Percentiles rank a stretch among this genome's conserved stretches.
Evolutionary conservation across 768 basidiomycete species (phyloP).

Genomic region (Pulveroboletus frians): DNA sequence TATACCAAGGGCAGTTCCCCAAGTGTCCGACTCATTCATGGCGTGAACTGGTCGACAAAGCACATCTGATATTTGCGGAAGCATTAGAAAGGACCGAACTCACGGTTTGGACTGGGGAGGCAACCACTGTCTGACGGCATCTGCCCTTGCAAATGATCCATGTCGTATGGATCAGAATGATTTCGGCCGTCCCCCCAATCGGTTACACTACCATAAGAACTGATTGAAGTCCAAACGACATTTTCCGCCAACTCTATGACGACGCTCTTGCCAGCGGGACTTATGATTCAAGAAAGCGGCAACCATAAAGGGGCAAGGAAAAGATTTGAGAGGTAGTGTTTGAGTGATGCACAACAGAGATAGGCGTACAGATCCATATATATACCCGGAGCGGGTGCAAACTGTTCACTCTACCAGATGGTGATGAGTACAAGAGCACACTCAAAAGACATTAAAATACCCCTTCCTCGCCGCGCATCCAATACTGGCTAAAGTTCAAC

Average conservation of each 20-base stretch:
- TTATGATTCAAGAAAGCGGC: not conserved
- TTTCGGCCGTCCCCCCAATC: conserved; percentile 1
- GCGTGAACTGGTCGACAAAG: conserved; percentile 9
- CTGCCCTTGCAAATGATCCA: too few species aligned
- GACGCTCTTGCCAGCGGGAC: not conserved
- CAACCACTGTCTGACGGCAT: too few species aligned
- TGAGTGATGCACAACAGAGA: not conserved
- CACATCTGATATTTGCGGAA: not conserved
- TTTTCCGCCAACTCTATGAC: conserved; percentile 6
- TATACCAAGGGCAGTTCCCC: conserved; percentile 9
- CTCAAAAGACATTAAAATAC: not conserved
- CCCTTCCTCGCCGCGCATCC: conserved; percentile 6
- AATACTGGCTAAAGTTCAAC: not conserved
- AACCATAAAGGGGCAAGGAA: not conserved
- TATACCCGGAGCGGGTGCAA: not conserved
- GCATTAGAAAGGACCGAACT: not conserved
- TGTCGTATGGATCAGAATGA: not conserved
- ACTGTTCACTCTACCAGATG: not conserved
- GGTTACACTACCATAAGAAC: not conserved
- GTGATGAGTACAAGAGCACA: not conserved
- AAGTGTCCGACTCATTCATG: conserved; percentile 4
- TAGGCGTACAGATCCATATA: conserved; percentile 12
- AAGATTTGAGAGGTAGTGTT: not conserved
- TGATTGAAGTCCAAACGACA: not conserved
- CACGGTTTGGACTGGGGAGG: conserved; percentile 19